Percentiles rank a stretch among this genome's conserved stretches.
These are phyloP conservation scores for Erysimum pusillum DNA, from an alignment of 441 rosid species.

Conservation along the genomic window DNA sequence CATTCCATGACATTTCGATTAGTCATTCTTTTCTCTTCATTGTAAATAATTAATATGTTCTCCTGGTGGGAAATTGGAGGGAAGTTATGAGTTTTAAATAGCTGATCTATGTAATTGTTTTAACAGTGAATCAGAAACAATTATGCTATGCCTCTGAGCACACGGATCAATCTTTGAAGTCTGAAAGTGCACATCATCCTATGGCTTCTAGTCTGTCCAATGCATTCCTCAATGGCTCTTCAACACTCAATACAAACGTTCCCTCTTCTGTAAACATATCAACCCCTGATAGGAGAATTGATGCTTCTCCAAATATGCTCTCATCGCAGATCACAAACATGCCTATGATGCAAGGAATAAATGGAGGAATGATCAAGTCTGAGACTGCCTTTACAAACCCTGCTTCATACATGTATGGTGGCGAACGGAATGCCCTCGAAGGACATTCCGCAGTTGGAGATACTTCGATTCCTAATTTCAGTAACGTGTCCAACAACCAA, in stretches of 20 bases:
- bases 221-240: constrained; percentile 73
- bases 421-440: constrained; percentile 73
- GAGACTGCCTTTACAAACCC: constrained; percentile 77
- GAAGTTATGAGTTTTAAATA: background rate
- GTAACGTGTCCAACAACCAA: constrained; percentile 80
- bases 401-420: constrained; percentile 73
- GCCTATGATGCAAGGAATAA: constrained; percentile 75
- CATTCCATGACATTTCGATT: background rate
- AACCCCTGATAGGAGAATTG: constrained; percentile 68
- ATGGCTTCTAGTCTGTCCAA: constrained; percentile 62
- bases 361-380: constrained; percentile 85
- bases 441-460: constrained; percentile 73
- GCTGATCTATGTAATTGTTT: constrained; percentile 28
- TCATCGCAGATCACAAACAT: constrained; percentile 74
- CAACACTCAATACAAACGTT: constrained; percentile 64
- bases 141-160: constrained; percentile 69
- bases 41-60: background rate
- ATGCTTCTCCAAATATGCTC: constrained; percentile 64
- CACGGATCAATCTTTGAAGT: constrained; percentile 59
- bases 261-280: constrained; percentile 72
- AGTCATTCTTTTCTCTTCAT: background rate
- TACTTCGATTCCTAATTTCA: constrained; percentile 75
- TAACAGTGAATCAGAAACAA: constrained; percentile 72
- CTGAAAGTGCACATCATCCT: constrained; percentile 68
- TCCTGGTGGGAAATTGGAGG: constrained; percentile 3